Evolutionary conservation across 495 filamentous ascomycete species (phyloP), one percentile per base, ranked within the genome.

Genomic region (Pyronema omphalodes): DNA sequence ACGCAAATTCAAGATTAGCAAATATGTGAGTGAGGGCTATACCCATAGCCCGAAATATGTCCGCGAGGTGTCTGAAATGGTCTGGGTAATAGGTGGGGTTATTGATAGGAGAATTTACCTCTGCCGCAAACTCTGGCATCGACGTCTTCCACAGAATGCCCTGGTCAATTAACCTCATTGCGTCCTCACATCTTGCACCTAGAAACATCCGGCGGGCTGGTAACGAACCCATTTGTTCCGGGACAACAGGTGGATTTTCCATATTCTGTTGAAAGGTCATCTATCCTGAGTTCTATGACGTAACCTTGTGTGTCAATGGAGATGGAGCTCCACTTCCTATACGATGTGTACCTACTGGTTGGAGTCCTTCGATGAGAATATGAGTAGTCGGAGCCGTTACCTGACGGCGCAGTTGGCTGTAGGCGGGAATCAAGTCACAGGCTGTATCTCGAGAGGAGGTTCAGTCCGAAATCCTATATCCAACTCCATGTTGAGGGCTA

Each of bases 91-190:
- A 23, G 6, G 46, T 9, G 9, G 19, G 9, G 29, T 49, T 5
- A 7, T 17, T 19, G 14, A 17, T 17, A 17, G 43, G 7, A 7
- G 14, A 17, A 17, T 9, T 8, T 8, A 87, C 83, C 74, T 84
- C 78, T 35, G 86, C 83, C 40, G 85, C 83, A 66, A 93, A 88
- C 57, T 89, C 83, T 3, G 83, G 74, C 60, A 93, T 60, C 62
- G 73, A 86, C 3, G 82, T 82, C 41, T 82, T 81, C 58, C 73
- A 79, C 9, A 78, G 68, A 56, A 80, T 87, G 58, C 93, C 87
- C 14, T 84, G 77, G 14, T 72, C 60, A 6, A 86, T 86, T n/a
- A 91, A 55, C 4, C 18, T 58, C 61, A 65, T 61, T 12, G 58
- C 54, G 11, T 55, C 62, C 36, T 49, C 52, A 18, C 37, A 37